Evolutionary conservation across 148 eudicot species (phyloP), one percentile per base, ranked within the genome.

Genomic region (Drosera capensis): DNA sequence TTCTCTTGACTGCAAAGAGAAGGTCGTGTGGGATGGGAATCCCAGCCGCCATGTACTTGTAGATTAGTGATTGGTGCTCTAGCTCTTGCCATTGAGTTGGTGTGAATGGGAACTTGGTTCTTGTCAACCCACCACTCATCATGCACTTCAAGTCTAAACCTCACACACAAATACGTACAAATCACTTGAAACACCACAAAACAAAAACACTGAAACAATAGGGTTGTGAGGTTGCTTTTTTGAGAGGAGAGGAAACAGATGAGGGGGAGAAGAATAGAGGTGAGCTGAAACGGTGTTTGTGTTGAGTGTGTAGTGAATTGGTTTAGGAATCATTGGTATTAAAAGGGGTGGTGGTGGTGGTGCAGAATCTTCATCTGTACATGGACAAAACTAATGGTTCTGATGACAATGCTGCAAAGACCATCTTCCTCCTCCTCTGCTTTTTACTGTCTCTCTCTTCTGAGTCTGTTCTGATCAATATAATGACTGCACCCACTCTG

Each of bases 21-120:
- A 90, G 97, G 54, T 90, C 82, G 49, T 93, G 78, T 20, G 97
- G 97, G 17, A 90, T 67, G n/a, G 97, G 93, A 29, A 71, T 62
- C 3, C 97, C 97, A 43, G 95, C 79, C 15, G 77, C 67, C 85
- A 90, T 84, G 71, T 84, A 84, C 50, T 90, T 90, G 78, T 64
- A 90, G 7, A 84, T 70, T 1, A 84, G 72, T 35, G 97, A 95
- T 59, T 90, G 97, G 36, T 80, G 79, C 40, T 90, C 97, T 35
- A 90, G 85, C 24, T 90, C 97, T 68, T 84, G 87, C 87, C 92
- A 84, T 43, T 90, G 97, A 11, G 82, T 54, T 26, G 87, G 77
- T 8, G 97, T 84, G 59, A 90, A 90, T 1, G 95, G 97, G 37
- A 61, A 80, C 61, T 68, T 77, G 47, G 8, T 65, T 20, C 62